A percentile compares a stretch with the other conserved stretches of the same genome.
phyloP scores from a whole-genome alignment of 1,284 basidiomycete genomes.

The Papiliotrema nemorosa region DNA sequence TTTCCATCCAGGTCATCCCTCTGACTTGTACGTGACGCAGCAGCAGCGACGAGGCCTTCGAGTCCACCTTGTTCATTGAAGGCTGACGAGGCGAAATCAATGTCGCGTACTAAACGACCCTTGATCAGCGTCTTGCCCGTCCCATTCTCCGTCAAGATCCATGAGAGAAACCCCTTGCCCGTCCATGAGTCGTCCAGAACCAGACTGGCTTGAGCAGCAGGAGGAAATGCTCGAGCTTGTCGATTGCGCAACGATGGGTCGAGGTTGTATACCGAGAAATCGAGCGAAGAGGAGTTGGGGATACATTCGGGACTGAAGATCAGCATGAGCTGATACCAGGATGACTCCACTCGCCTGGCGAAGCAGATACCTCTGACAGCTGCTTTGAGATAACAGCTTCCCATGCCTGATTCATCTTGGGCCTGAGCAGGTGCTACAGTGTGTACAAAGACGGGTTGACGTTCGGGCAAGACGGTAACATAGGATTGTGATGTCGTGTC shows the following conservation, averaged over 20 bases:
- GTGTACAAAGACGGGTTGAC: constrained; percentile 42
- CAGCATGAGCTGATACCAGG: background rate
- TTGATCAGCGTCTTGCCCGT: constrained; percentile 31
- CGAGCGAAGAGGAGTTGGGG: constrained; percentile 29
- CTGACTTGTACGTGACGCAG: constrained; percentile 9
- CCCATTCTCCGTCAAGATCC: constrained; percentile 32
- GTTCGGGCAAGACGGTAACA: constrained; percentile 33
- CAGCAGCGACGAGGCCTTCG: constrained; percentile 41
- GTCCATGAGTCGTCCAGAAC: constrained; percentile 23
- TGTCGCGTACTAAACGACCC: constrained; percentile 35
- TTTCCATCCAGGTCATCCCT: constrained; percentile 31
- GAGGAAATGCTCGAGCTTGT: constrained; percentile 14
- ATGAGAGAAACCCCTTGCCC: constrained; percentile 43
- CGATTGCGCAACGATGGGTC: constrained; percentile 23
- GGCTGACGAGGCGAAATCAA: constrained; percentile 33
- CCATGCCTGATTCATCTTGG: constrained; percentile 13
- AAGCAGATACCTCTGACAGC: constrained; percentile 40
- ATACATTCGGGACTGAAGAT: constrained; percentile 40
- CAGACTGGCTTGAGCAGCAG: constrained; percentile 3
- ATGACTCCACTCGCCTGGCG: constrained; percentile 31
- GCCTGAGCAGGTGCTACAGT: constrained; percentile 11
- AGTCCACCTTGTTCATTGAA: constrained; percentile 36
- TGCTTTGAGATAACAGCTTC: constrained; percentile 37
- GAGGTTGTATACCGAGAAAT: constrained; percentile 46
- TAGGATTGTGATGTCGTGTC: constrained; percentile 40